Evolutionary conservation across 2,329 filamentous ascomycete species (phyloP).

Genomic region (Fusarium napiforme): DNA sequence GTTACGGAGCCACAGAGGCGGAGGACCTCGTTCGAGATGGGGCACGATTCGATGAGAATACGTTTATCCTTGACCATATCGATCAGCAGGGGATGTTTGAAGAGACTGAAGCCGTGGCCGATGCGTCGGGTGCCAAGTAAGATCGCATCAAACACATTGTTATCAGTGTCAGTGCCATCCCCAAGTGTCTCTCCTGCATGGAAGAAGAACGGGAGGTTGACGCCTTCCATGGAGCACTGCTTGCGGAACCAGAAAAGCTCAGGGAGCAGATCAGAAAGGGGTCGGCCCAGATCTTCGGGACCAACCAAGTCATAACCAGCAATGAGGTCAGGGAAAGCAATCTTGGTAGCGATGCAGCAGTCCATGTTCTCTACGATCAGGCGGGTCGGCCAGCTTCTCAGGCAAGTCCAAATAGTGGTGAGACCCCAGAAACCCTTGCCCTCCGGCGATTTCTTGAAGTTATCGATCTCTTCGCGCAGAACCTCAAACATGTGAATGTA

Average conservation of each 20-base stretch:
- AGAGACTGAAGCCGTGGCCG: conserved; percentile 87
- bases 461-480: conserved; percentile 80
- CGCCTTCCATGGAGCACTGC: conserved; percentile 78
- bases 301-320: conserved; percentile 92
- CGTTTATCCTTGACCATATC: conserved; percentile 89
- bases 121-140: conserved; percentile 88
- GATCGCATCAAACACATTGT: conserved; percentile 89
- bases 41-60: conserved; percentile 90
- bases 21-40: conserved; percentile 89
- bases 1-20: conserved; percentile 80
- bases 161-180: conserved; percentile 76
- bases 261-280: conserved; percentile 80
- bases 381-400: conserved; percentile 72
- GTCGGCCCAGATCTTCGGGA: conserved; percentile 82
- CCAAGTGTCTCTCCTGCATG: conserved; percentile 91
- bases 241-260: conserved; percentile 95
- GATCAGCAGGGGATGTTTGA: conserved; percentile 89
- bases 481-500: conserved; percentile 77
- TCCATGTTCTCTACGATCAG: conserved; percentile 84
- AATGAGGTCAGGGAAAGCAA: conserved; percentile 80
- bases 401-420: conserved; percentile 84
- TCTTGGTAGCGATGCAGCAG: conserved; percentile 84
- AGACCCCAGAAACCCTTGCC: conserved; percentile 86
- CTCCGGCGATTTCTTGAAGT: conserved; percentile 77
- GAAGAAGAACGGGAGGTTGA: conserved; percentile 94